These are phyloP conservation scores for Kwoniella dendrophila DNA, from an alignment of 768 basidiomycete genomes.

Conservation along the genomic window DNA sequence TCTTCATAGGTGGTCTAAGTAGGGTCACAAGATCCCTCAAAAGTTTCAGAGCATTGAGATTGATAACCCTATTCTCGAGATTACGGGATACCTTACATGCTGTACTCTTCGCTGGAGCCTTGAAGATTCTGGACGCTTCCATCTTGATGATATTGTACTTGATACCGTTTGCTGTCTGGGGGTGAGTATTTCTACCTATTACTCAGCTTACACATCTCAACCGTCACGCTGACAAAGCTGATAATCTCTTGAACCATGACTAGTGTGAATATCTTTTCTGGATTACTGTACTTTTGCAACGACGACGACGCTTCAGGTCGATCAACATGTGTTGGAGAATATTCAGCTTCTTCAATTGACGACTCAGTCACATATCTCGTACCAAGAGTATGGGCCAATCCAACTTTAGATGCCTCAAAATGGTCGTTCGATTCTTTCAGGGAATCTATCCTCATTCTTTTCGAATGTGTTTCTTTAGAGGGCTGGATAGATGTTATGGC, in stretches of 20 bases:
- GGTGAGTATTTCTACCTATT: constrained; percentile 33
- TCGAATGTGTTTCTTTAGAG: constrained; percentile 93
- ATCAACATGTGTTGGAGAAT: constrained; percentile 74
- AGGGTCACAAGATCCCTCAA: constrained; percentile 83
- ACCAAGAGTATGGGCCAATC: constrained; percentile 87
- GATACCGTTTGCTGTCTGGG: constrained; percentile 57
- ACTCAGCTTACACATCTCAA: not conserved
- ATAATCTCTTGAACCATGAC: not conserved
- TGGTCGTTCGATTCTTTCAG: constrained; percentile 90
- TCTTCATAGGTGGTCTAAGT: constrained; percentile 75
- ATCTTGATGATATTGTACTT: constrained; percentile 74
- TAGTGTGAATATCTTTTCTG: constrained; percentile 84
- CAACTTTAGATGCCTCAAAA: constrained; percentile 63
- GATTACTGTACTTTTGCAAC: constrained; percentile 81
- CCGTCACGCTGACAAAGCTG: constrained; percentile 13
- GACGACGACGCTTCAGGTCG: constrained; percentile 65
- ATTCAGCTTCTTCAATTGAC: constrained; percentile 63
- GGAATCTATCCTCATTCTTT: constrained; percentile 81
- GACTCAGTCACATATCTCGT: constrained; percentile 64
- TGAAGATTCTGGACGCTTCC: constrained; percentile 84
- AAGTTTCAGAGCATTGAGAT: constrained; percentile 79
- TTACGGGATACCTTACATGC: constrained; percentile 83
- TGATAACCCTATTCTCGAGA: constrained; percentile 84
- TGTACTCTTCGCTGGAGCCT: constrained; percentile 80
- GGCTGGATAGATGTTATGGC: constrained; percentile 96